Percentiles rank a stretch among this genome's conserved stretches.
phyloP scores from a whole-genome alignment of 2,329 filamentous ascomycete species.

The Phaeoacremonium minimum region DNA sequence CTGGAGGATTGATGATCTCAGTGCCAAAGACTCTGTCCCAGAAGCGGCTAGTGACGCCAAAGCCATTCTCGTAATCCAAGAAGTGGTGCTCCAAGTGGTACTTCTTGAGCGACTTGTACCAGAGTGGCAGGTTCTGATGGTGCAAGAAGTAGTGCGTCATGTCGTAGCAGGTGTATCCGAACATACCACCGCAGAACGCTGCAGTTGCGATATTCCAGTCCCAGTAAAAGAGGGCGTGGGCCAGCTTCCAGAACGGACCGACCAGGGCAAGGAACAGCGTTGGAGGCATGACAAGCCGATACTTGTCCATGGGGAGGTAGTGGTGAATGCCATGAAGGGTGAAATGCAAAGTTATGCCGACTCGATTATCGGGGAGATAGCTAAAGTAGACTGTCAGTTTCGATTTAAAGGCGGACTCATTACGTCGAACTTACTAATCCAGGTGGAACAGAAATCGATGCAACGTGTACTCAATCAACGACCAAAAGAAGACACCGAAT shows the following conservation, averaged over 20 bases:
- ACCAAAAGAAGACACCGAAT: slow-evolving; percentile 76
- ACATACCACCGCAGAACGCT: slow-evolving; percentile 85
- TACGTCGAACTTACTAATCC: slow-evolving; percentile 63
- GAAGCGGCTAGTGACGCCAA: slow-evolving; percentile 93
- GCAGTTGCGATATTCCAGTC: slow-evolving; percentile 78
- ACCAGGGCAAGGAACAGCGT: slow-evolving; percentile 80
- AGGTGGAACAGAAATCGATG: slow-evolving; percentile 93
- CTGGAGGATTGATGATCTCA: slow-evolving; percentile 49
- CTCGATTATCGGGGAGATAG: slow-evolving; percentile 84
- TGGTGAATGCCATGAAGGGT: slow-evolving; percentile 95
- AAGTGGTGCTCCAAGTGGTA: slow-evolving; percentile 97
- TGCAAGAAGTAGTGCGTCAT: slow-evolving; percentile 98
- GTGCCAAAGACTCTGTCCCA: slow-evolving; percentile 95
- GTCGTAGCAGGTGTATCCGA: slow-evolving; percentile 95
- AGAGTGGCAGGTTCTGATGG: slow-evolving; percentile 84
- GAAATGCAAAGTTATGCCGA: slow-evolving; percentile 85
- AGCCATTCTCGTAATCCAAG: slow-evolving; percentile 95
- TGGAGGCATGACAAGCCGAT: slow-evolving; percentile 95
- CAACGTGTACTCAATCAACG: slow-evolving; percentile 80
- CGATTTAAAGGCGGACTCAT: neutral
- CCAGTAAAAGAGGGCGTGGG: slow-evolving; percentile 76
- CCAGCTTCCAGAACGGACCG: slow-evolving; percentile 86
- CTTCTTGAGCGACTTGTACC: slow-evolving; percentile 92
- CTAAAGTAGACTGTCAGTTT: slow-evolving; percentile 35
- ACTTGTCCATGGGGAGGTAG: slow-evolving; percentile 98